A percentile compares a stretch with the other conserved stretches of the same genome.
Conservation (phyloP, 2,329 filamentous ascomycete species). For the Cladorrhinum sp. region DNA sequence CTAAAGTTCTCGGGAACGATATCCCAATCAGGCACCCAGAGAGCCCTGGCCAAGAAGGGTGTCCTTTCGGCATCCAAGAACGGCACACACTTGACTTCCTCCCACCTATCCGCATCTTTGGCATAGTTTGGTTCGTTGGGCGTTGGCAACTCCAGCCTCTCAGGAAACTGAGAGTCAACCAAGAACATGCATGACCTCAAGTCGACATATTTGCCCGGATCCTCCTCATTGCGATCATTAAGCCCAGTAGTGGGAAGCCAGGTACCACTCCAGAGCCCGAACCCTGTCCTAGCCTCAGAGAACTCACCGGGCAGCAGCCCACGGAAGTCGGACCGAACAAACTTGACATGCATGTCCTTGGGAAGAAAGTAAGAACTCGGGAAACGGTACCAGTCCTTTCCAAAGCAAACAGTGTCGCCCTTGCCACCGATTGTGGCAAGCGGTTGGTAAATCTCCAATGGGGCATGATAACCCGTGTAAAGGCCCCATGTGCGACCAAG, state of each 20-base stretch:
- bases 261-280: slow-evolving; percentile 76
- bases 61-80: slow-evolving; percentile 82
- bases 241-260: slow-evolving; percentile 79
- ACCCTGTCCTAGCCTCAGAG: slow-evolving; percentile 65
- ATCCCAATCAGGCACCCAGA: slow-evolving; percentile 75
- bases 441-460: slow-evolving; percentile 66
- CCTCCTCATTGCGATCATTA: slow-evolving; percentile 89
- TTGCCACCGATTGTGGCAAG: slow-evolving; percentile 55
- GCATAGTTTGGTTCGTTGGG: slow-evolving; percentile 78
- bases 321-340: slow-evolving; percentile 84
- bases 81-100: slow-evolving; percentile 66
- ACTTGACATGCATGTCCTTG: slow-evolving; percentile 78
- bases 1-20: slow-evolving; percentile 66
- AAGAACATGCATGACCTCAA: slow-evolving; percentile 75
- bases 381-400: slow-evolving; percentile 98
- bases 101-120: slow-evolving; percentile 71
- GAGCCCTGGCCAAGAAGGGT: slow-evolving; percentile 66
- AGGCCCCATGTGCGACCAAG: slow-evolving; percentile 72
- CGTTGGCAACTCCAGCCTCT: slow-evolving; percentile 45
- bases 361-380: slow-evolving; percentile 91
- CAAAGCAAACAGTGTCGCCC: slow-evolving; percentile 77
- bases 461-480: slow-evolving; percentile 79
- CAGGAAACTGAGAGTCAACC: slow-evolving; percentile 80
- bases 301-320: slow-evolving; percentile 91
- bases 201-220: slow-evolving; percentile 80